Evolutionary conservation across 2,329 filamentous ascomycete species (phyloP), one percentile per base, ranked within the genome.

Genomic region (Aspergillus arachidicola): DNA sequence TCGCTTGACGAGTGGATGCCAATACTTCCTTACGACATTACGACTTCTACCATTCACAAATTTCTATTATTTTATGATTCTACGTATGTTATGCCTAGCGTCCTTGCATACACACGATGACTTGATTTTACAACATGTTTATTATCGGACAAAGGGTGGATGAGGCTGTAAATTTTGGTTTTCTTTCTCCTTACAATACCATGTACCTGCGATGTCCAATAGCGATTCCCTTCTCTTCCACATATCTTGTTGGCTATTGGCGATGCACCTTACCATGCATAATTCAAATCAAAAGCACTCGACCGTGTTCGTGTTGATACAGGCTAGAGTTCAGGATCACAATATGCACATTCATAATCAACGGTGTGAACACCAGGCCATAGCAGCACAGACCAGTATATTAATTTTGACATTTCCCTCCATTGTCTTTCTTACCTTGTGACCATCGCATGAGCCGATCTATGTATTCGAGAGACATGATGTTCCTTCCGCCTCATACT

Each of bases 221-320:
- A 69, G 62, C 61, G 66, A 66, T 66, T 66, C 63, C 66, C 64
- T 65, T 63, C 66, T 62, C 46, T 58, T 60, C 59, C 63, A 61
- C 66, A 65, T 63, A 60, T 63, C 46, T 45, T 59, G 50, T 54
- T 53, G 51, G 21, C 28, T 51, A 51, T 51, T 51, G 38, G 38
- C n/a, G 50, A 54, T 59, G 36, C 46, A 32, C 16, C 53, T 54
- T 51, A 32, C 45, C 46, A 36, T 28, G 48, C 46, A 59, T 59
- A 59, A 51, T 51, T 51, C 48, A 19, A 51, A 51, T 51, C 48
- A 51, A 51, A 51, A 51, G 48, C 48, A 51, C 28, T n/a, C 28
- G 28, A 51, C 34, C 30, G 28, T 51, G 28, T 51, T 28, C 21
- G 12, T 48, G 43, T 48, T 48, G 11, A 51, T 51, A 32, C 7